phyloP scores from a whole-genome alignment of 176 grass and related monocot genomes.

The maize (Zea mays) region DNA sequence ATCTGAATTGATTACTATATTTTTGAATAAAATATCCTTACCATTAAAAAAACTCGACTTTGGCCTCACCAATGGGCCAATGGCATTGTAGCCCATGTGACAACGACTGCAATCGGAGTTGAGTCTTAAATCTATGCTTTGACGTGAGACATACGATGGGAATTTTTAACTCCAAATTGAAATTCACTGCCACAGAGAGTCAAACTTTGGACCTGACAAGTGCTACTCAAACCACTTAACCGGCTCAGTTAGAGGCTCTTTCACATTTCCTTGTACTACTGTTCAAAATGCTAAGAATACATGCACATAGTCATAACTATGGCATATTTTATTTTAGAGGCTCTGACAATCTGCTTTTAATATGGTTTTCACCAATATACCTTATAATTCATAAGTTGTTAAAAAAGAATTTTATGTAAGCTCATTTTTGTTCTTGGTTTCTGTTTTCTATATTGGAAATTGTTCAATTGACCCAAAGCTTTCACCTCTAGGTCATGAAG shows the following conservation, averaged over 20 bases:
- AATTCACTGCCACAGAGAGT: too few relatives aligned
- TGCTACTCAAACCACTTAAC: too few relatives aligned
- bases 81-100: too few relatives aligned
- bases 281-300: not conserved
- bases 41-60: not conserved
- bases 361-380: not conserved
- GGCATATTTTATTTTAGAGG: not conserved
- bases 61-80: too few relatives aligned
- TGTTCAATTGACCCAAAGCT: not conserved
- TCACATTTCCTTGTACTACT: not conserved
- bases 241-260: not conserved
- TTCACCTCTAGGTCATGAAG: not conserved
- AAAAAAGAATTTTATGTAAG: not conserved
- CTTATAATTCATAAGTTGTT: not conserved
- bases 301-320: not conserved
- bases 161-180: too few relatives aligned
- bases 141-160: too few relatives aligned
- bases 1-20: not conserved
- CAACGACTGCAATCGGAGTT: too few relatives aligned
- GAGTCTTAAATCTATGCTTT: too few relatives aligned
- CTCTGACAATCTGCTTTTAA: not conserved
- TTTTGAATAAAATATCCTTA: not conserved
- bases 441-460: not conserved
- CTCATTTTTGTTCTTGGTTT: not conserved
- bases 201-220: too few relatives aligned